Conservation (phyloP, 805 yeast species). For the Clavispora phyllophila region DNA sequence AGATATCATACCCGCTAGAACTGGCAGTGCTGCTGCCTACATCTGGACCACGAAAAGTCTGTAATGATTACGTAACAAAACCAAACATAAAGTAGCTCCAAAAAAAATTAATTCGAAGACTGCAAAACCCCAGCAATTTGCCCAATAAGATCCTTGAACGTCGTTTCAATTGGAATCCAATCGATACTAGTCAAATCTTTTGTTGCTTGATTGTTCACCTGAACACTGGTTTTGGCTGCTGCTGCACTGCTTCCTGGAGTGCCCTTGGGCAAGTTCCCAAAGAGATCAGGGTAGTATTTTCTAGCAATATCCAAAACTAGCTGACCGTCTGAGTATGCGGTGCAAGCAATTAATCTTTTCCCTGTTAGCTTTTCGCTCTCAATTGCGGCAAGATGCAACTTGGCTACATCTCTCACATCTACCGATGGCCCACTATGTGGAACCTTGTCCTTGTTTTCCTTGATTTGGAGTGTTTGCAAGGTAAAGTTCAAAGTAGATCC, state of each 20-base stretch:
- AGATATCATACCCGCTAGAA: no score
- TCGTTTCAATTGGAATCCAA: neutral
- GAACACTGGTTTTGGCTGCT: neutral
- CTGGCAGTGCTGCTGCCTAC: no score
- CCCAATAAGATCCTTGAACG: neutral
- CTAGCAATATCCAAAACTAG: conserved; percentile 17
- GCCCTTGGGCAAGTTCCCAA: conserved; percentile 14
- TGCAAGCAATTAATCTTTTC: conserved; percentile 15
- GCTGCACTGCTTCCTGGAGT: conserved; percentile 4
- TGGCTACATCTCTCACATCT: conserved; percentile 22
- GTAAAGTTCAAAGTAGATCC: conserved; percentile 20
- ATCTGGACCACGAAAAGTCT: no score
- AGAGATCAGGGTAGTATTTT: conserved; percentile 19
- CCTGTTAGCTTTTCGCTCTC: conserved; percentile 18
- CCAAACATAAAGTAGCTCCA: no score
- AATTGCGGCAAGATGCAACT: conserved; percentile 7
- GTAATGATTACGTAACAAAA: no score
- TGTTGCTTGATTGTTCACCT: neutral
- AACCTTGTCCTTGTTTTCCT: neutral
- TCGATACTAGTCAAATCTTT: neutral
- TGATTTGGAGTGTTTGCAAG: neutral
- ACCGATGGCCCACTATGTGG: conserved; percentile 1
- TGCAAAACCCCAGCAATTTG: neutral
- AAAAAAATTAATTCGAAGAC: no score
- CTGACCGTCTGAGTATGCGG: conserved; percentile 16